Conservation (phyloP, 352 stramenopile genomes). For the Peronospora tabacina region DNA sequence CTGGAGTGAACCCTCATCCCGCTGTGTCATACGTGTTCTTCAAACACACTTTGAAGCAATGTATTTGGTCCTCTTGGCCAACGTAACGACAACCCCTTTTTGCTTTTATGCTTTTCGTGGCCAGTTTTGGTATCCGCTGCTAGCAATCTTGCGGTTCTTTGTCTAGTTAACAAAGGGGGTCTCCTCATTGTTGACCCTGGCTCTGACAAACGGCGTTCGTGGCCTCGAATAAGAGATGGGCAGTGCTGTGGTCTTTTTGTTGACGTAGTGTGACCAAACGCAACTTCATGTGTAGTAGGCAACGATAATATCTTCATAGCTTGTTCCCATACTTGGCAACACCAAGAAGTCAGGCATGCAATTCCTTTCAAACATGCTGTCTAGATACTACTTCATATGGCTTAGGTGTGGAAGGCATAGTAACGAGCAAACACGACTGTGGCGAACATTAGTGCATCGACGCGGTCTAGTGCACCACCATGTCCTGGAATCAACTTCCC, state of each 20-base stretch:
- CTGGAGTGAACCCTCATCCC: too few relatives aligned
- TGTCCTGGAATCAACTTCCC: conserved; percentile 91
- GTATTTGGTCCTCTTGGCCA: too few relatives aligned
- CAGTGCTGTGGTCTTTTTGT: neutral
- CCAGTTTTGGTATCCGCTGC: neutral
- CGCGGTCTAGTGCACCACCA: conserved; percentile 90
- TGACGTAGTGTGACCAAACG: neutral
- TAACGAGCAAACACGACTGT: conserved; percentile 53
- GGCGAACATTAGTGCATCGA: conserved; percentile 92
- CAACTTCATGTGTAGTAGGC: too few relatives aligned
- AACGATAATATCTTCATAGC: too few relatives aligned
- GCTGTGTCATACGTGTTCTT: too few relatives aligned
- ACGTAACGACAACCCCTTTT: neutral
- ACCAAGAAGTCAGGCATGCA: too few relatives aligned
- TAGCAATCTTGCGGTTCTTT: neutral
- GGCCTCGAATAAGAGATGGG: neutral
- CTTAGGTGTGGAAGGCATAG: conserved; percentile 4
- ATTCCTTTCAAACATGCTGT: too few relatives aligned
- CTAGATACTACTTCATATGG: too few relatives aligned
- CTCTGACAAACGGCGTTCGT: neutral
- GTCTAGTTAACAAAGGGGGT: neutral
- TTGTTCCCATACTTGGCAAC: too few relatives aligned
- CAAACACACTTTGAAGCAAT: too few relatives aligned
- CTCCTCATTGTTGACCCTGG: neutral
- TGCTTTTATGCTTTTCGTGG: neutral